These are phyloP conservation scores for Saccharomycopsis crataegensis DNA, from an alignment of 1,139 yeast genomes.

Conservation along the genomic window DNA sequence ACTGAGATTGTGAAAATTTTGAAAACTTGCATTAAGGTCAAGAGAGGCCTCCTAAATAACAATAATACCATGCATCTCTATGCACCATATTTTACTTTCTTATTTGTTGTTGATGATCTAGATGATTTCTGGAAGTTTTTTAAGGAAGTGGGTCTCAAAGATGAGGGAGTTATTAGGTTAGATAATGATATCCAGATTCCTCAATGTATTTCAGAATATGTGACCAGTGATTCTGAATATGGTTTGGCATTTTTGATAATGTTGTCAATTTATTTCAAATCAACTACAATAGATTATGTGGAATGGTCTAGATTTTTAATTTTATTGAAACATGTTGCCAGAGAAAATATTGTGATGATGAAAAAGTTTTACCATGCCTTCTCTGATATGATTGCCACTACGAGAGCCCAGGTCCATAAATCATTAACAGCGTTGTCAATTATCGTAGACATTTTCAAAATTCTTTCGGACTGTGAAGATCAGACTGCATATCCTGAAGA, in stretches of 20 bases:
- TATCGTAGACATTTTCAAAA: slow-evolving; percentile 29
- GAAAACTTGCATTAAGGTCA: not conserved
- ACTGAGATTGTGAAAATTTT: not conserved
- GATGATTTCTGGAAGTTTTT: not conserved
- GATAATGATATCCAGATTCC: slow-evolving; percentile 41
- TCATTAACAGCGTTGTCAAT: slow-evolving; percentile 25
- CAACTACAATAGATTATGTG: slow-evolving; percentile 43
- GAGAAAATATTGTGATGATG: slow-evolving; percentile 31
- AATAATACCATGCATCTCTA: not conserved
- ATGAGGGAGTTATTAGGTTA: slow-evolving; percentile 22
- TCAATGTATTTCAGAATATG: slow-evolving; percentile 38
- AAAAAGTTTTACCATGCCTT: slow-evolving; percentile 39
- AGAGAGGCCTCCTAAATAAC: not conserved
- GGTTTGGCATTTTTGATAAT: slow-evolving; percentile 32
- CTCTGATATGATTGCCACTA: slow-evolving; percentile 34
- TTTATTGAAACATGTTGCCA: slow-evolving; percentile 37
- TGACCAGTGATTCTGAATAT: slow-evolving; percentile 32
- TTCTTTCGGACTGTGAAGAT: slow-evolving; percentile 28
- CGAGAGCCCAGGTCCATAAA: slow-evolving; percentile 25
- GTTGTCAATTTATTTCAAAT: slow-evolving; percentile 42
- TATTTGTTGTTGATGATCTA: not conserved
- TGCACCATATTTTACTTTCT: not conserved
- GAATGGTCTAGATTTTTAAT: slow-evolving; percentile 47
- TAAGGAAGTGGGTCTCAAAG: not conserved
- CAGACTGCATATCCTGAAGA: slow-evolving; percentile 21